These are phyloP conservation scores for Fusarium buharicum DNA, from an alignment of 2,329 filamentous ascomycete genomes.

Conservation along the genomic window DNA sequence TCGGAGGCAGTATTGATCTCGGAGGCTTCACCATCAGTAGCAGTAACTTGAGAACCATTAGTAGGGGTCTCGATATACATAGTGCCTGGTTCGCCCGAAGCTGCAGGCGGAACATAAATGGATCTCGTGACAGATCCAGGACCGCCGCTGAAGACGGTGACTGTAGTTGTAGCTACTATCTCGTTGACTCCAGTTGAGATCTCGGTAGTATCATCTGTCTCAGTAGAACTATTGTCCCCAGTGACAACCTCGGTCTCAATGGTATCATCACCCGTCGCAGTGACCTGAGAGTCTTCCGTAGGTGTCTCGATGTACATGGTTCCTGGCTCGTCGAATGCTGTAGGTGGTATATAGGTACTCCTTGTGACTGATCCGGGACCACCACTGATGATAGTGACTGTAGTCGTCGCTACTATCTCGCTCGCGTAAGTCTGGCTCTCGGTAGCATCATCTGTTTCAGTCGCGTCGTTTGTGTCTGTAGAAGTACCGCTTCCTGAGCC, in stretches of 20 bases:
- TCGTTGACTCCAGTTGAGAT: background rate
- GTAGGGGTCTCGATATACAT: conserved; percentile 5
- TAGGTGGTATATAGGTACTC: background rate
- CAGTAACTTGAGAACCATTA: background rate
- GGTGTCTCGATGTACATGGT: conserved; percentile 3
- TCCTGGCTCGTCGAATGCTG: background rate
- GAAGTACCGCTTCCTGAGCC: background rate
- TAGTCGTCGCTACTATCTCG: background rate
- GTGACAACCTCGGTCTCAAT: no score
- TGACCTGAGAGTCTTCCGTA: background rate
- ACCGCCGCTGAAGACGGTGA: conserved; percentile 2
- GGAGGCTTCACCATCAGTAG: background rate
- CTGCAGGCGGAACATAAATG: background rate
- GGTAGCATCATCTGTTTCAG: background rate
- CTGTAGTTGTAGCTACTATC: background rate
- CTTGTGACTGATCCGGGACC: background rate
- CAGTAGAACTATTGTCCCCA: no score
- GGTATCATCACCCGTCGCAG: background rate
- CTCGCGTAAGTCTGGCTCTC: background rate
- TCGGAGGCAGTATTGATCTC: background rate
- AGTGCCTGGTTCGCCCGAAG: background rate
- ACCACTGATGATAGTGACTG: background rate
- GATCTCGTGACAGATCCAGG: background rate
- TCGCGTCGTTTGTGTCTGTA: background rate
- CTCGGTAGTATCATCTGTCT: no score